phyloP scores from a whole-genome alignment of 1,284 basidiomycete species.

The Moniliella sp. region DNA sequence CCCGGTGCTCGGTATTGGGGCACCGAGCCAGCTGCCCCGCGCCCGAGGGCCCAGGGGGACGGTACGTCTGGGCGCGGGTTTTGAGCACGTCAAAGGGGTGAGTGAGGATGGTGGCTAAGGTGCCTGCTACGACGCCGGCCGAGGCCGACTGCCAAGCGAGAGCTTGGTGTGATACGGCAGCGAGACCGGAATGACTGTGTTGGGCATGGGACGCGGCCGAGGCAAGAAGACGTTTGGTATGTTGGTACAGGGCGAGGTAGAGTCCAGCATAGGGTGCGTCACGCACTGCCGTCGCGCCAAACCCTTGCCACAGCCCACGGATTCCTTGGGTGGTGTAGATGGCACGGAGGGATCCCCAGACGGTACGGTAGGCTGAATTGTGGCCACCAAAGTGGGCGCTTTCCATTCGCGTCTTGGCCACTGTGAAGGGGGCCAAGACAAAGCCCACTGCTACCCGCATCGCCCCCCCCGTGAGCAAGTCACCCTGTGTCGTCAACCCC shows the following conservation, averaged over 20 bases:
- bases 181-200: no score
- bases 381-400: conserved; percentile 1
- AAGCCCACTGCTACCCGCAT: conserved; percentile 68
- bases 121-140: conserved; percentile 15
- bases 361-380: conserved; percentile 18
- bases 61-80: conserved; percentile 23
- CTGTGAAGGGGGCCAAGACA: conserved; percentile 71
- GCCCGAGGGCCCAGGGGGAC: conserved; percentile 1
- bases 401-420: conserved; percentile 85
- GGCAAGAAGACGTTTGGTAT: conserved; percentile 13
- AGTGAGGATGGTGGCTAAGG: conserved; percentile 24
- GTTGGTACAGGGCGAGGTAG: conserved; percentile 67
- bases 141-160: background rate
- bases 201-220: background rate
- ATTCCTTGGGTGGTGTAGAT: conserved; percentile 50
- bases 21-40: no score
- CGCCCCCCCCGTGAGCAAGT: conserved; percentile 68
- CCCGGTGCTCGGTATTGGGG: conserved; percentile 1
- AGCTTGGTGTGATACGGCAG: no score
- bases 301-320: conserved; percentile 64
- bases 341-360: conserved; percentile 13
- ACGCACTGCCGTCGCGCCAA: conserved; percentile 65
- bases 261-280: conserved; percentile 90
- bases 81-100: conserved; percentile 33
- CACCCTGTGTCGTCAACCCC: conserved; percentile 55